Conservation (phyloP, 495 filamentous ascomycete genomes). For the Neurospora sp. region DNA sequence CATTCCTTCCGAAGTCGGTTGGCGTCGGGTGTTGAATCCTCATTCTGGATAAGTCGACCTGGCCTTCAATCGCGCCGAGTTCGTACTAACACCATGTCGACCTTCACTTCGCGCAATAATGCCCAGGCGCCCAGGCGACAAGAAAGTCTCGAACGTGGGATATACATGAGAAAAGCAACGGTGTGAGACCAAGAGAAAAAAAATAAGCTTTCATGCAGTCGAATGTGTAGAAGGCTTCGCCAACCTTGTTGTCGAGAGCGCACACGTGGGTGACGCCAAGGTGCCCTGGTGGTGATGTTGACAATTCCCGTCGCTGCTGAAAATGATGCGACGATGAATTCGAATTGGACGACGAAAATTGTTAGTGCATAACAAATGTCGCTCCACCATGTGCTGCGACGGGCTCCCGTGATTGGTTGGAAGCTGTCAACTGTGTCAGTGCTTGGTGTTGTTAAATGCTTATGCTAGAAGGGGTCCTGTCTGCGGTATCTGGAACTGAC, state of each 20-base stretch:
- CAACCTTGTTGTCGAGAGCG: background rate
- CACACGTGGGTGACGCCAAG: background rate
- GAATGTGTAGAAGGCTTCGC: background rate
- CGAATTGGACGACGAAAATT: background rate
- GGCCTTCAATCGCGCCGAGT: background rate
- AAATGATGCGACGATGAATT: background rate
- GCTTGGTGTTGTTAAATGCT: background rate
- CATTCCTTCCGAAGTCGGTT: background rate
- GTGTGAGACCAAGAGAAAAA: background rate
- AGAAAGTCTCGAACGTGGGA: background rate
- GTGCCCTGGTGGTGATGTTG: background rate
- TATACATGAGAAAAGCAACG: background rate
- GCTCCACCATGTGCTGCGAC: background rate
- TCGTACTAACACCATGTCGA: no score
- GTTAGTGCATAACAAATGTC: background rate
- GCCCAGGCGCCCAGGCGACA: background rate
- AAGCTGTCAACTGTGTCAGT: no score
- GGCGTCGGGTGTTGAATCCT: background rate
- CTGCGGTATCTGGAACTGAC: no score
- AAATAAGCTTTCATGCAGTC: background rate
- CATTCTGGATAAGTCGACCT: background rate
- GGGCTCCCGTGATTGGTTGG: background rate
- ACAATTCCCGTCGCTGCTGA: background rate
- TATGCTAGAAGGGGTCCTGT: background rate
- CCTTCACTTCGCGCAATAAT: background rate